Evolutionary conservation across 2,329 filamentous ascomycete species (phyloP).

Genomic region (Aspergillus sp.): DNA sequence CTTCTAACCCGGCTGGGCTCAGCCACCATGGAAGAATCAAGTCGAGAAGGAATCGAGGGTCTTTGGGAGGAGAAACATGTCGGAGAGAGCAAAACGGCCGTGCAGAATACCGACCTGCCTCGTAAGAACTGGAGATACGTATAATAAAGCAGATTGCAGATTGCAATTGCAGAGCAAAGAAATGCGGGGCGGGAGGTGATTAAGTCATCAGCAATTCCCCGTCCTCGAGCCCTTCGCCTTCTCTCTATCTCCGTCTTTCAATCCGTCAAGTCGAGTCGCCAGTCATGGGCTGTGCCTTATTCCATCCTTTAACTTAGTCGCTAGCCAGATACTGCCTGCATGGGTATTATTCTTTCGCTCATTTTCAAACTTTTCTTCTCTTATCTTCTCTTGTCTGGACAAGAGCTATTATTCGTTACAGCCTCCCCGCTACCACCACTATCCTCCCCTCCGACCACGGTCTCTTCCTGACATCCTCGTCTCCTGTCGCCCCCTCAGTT

Average conservation of each 20-base stretch:
- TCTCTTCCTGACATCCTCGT: background rate
- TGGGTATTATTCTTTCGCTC: slow-evolving; percentile 5
- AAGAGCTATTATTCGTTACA: slow-evolving; percentile 8
- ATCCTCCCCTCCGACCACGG: background rate
- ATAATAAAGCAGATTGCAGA: too few relatives aligned
- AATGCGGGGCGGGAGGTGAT: background rate
- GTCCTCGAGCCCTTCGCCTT: background rate
- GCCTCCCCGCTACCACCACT: background rate
- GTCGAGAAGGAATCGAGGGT: background rate
- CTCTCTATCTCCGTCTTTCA: background rate
- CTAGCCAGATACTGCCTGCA: slow-evolving; percentile 10
- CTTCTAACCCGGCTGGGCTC: background rate
- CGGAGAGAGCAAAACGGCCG: too few relatives aligned
- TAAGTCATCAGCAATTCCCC: background rate
- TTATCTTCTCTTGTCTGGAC: slow-evolving; percentile 12
- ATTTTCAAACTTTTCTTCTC: background rate
- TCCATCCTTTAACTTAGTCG: slow-evolving; percentile 1
- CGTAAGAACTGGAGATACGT: too few relatives aligned
- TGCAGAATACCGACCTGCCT: too few relatives aligned
- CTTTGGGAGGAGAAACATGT: background rate
- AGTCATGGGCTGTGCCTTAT: slow-evolving; percentile 1
- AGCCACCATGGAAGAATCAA: background rate
- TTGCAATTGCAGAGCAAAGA: too few relatives aligned
- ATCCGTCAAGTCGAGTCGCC: slow-evolving; percentile 6
- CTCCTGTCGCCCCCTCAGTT: background rate